Base-by-base conservation (phyloP, 2,329 filamentous ascomycete genomes). In the Orbilia javanica region DNA sequence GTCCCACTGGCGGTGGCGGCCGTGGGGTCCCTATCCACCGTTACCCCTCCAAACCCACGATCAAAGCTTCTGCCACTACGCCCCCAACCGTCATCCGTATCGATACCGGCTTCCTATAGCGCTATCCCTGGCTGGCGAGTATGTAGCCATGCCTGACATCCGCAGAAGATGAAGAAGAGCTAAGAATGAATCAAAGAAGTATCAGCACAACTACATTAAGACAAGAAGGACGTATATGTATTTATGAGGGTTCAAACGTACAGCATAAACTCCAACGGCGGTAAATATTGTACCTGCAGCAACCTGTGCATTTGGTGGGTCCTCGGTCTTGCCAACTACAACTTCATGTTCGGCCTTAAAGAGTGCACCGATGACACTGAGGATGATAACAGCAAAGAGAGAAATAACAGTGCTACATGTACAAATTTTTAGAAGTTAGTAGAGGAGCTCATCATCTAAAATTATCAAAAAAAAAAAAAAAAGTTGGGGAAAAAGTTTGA, bases 91-190 rank as follows among this genome's bases (percentile, higher is more conserved):
- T 72, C 74, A 68, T 78, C 74, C 74, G 74, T 71, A 78, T 78
- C 74, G 74, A 78, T 78, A 78, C 63, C 74, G 44, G 67, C 46
- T 63, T 78, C 74, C 74, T 78, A 78, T 64, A 78, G 74, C 39
- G 74, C 74, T 67, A 78, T 78, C 25, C 74, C 46, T n/a, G 74
- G 74, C 84, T 94, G 91, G 84, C 93, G 91, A 82, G 93, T 86
- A 85, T 98, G 94, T 79, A 97, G 88, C 83, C 92, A 89, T 80
- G 94, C 95, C 84, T 98, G 95, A 81, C 94, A 89, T 73, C 91
- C 92, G 85, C 95, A 98, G 86, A 97, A 97, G 63, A 96, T 88
- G 71, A 97, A 89, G 87, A 98, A 98, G 18, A 88, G 90, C 94
- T 96, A 80, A 53, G 7, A 15, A 31, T 7, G 1, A 53, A 53